Percentiles rank a stretch among this genome's conserved stretches.
These are phyloP conservation scores for Fremontodendron californicum DNA, from an alignment of 345 rosid genomes.

Conservation along the genomic window DNA sequence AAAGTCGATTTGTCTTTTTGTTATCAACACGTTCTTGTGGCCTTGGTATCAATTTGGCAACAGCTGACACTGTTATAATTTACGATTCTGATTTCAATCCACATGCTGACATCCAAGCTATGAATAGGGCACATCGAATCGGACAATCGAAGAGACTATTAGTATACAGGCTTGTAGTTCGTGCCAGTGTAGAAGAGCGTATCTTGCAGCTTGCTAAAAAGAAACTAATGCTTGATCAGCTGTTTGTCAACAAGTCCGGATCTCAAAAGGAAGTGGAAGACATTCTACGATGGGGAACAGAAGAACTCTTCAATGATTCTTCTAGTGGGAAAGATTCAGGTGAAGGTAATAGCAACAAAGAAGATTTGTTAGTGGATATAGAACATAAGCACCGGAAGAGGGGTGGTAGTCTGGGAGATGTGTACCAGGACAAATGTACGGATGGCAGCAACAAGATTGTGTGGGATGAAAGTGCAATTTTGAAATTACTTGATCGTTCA, in stretches of 20 bases:
- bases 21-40: constrained; percentile 99
- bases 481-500: constrained; percentile 92
- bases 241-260: constrained; percentile 97
- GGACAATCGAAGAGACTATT: constrained; percentile 94
- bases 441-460: constrained; percentile 78
- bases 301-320: constrained; percentile 84
- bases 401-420: constrained; percentile 96
- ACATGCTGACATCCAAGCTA: constrained; percentile 99
- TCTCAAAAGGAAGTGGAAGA: constrained; percentile 99
- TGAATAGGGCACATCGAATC: constrained; percentile 99
- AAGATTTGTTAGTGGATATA: constrained; percentile 50
- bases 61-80: constrained; percentile 95
- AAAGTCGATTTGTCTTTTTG: constrained; percentile 92
- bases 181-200: constrained; percentile 99
- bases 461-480: constrained; percentile 92
- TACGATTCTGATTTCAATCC: constrained; percentile 99
- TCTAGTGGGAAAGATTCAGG: constrained; percentile 58
- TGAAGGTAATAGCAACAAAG: constrained; percentile 54
- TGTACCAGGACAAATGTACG: constrained; percentile 93
- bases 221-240: constrained; percentile 99
- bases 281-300: constrained; percentile 99
- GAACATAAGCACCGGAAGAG: constrained; percentile 87
- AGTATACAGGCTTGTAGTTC: constrained; percentile 99
- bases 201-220: constrained; percentile 98
- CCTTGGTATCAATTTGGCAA: constrained; percentile 97